Evolutionary conservation across 2,329 filamentous ascomycete genomes (phyloP), one percentile per base, ranked within the genome.

Genomic region (Fusarium burgessii): DNA sequence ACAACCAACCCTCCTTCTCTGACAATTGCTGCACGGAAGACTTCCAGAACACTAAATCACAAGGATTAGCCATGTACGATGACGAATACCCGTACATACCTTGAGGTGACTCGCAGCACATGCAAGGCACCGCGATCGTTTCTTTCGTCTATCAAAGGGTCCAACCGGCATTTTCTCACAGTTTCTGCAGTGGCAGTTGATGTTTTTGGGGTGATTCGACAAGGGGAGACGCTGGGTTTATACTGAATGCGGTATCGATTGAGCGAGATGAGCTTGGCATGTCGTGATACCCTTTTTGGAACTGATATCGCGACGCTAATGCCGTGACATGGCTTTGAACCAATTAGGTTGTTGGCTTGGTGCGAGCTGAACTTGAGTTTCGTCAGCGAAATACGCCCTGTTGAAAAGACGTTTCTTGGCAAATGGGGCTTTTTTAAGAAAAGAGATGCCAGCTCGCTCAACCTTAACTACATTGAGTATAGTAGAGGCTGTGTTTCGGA

Each of bases 81-180:
- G 18, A 17, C 36, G 52, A 29, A 25, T n/a, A 15, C 23, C 43
- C 5, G 29, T 13, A 43, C 72, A 12, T 47, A 78, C 80, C 69
- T 81, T 81, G 12, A 81, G 71, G 60, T 82, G 80, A 52, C 79
- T 79, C 27, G 60, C 50, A 6, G 74, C 72, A 45, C 80, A 82
- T 7, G 70, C 56, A 27, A 69, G 52, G 35, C 80, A 82, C 14
- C 79, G 74, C 4, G 76, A 80, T 33, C 77, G 72, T 56, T 74
- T 78, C 49, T 72, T 77, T 5, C 80, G 76, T 3, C 71, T 49
- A 54, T 82, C 80, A 38, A 81, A 81, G 4, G 79, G 80, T 0
- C 80, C 80, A 2, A 80, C 40, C 29, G 72, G 67, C 77, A 79
- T 79, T 10, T 55, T 65, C 15, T 12, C 23, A 7, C 7, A 25